phyloP scores from a whole-genome alignment of 2,329 filamentous ascomycete genomes.

The Aspergillus eucalypticola region DNA sequence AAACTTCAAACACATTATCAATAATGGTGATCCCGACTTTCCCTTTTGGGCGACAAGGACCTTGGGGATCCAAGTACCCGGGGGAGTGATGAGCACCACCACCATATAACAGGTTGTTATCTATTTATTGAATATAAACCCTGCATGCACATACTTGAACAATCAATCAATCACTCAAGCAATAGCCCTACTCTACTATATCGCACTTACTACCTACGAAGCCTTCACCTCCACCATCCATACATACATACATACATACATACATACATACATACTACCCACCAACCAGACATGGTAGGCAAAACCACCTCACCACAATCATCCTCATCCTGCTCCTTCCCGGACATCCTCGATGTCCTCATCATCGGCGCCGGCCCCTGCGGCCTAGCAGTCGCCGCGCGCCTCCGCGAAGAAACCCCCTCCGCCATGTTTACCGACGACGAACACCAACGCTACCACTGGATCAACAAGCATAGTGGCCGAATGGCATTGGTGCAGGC shows the following conservation, averaged over 20 bases:
- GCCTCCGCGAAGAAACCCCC: constrained; percentile 70
- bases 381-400: constrained; percentile 71
- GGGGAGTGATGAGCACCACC: constrained; percentile 17
- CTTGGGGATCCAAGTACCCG: constrained; percentile 38
- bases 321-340: constrained; percentile 1
- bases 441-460: constrained; percentile 78
- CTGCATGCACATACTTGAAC: no score
- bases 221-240: neutral
- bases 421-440: constrained; percentile 81
- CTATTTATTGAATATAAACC: no score
- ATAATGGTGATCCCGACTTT: neutral
- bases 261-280: neutral
- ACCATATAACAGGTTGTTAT: neutral
- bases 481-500: constrained; percentile 53
- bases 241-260: neutral
- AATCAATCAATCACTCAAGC: no score
- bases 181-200: no score
- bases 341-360: constrained; percentile 58
- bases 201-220: no score
- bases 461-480: constrained; percentile 67
- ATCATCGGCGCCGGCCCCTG: constrained; percentile 75
- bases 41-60: constrained; percentile 25
- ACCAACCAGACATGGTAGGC: constrained; percentile 7
- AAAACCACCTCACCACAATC: neutral
- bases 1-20: constrained; percentile 7